Percentiles rank a stretch among this genome's conserved stretches.
These are phyloP conservation scores for Curvularia verruculosa DNA, from an alignment of 2,329 filamentous ascomycete species.

Conservation along the genomic window DNA sequence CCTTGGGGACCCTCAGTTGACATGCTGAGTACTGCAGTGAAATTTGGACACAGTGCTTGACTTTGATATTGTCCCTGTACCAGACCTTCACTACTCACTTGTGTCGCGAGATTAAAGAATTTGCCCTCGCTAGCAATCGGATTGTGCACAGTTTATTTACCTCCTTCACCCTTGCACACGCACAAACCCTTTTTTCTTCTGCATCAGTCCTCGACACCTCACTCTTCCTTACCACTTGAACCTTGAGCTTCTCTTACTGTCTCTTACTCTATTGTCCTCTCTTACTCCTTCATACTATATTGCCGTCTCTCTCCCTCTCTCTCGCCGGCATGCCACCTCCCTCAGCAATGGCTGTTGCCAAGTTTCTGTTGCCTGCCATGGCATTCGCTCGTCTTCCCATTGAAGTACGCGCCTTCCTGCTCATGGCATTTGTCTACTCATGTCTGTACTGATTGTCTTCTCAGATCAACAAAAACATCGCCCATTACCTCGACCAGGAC, in stretches of 20 bases:
- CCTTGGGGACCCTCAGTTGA: not conserved
- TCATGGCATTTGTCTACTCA: not conserved
- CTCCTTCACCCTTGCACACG: not conserved
- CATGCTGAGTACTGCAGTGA: not conserved
- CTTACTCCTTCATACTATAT: no score
- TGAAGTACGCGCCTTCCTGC: constrained; percentile 29
- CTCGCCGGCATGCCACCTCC: no score
- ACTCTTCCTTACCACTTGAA: not conserved
- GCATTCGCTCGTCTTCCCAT: constrained; percentile 45
- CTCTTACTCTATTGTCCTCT: no score
- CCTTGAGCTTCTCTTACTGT: no score
- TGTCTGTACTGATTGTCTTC: constrained; percentile 2
- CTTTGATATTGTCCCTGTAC: constrained; percentile 7
- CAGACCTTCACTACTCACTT: constrained; percentile 6
- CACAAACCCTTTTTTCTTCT: not conserved
- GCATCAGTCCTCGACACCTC: not conserved
- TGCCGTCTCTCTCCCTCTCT: no score
- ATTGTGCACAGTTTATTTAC: not conserved
- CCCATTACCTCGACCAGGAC: constrained; percentile 48
- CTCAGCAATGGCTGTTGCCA: constrained; percentile 13
- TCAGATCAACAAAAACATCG: constrained; percentile 52
- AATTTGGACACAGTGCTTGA: not conserved
- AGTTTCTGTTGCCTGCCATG: constrained; percentile 9
- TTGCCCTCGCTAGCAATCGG: constrained; percentile 2
- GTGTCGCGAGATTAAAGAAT: constrained; percentile 1